Evolutionary conservation across 2,329 filamentous ascomycete species (phyloP), one percentile per base, ranked within the genome.

Genomic region (Fusarium goolgardi): DNA sequence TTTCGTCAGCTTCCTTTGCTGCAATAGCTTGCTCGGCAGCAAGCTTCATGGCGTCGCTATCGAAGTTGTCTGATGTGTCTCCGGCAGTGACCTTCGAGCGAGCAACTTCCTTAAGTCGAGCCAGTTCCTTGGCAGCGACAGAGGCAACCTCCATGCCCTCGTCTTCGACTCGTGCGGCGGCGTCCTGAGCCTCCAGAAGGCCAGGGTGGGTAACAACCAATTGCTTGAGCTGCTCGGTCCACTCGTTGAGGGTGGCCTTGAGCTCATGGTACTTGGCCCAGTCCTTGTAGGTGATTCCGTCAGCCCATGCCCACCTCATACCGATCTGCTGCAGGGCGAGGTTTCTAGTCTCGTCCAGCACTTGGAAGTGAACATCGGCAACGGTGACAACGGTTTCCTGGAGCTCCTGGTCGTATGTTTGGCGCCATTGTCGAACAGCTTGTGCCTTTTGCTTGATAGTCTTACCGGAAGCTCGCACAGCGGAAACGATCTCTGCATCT

Each of bases 191-290:
- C 55, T 88, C 82, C 21, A 85, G 81, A 15, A 97, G 83, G 27
- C 87, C 89, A 11, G 91, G 87, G 75, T 97, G 92, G 5, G 88
- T 85, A 62, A 91, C 86, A 39, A 93, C 91, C 54, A 94, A 86
- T 60, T 89, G 84, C 76, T 93, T 90, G 47, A 99, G 89, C 71
- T 96, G 92, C 35, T 88, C 84, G 56, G 92, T 91, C 94, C 95
- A 97, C 73, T 93, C 88, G 47, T 91, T 90, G 53, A 97, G 92
- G 15, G 91, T 90, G 55, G 86, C 88, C 81, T 92, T 96, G 59
- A 99, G 84, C 62, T 92, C 88, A 77, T 98, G 94, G 76, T 97
- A 99, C 77, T 95, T 96, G 62, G 91, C 88, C 96, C 96, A 99
- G 78, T 99, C 94, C 78, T 96, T 94, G 84, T 99, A 97, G 2